Evolutionary conservation across 2,329 filamentous ascomycete genomes (phyloP), one percentile per base, ranked within the genome.

Genomic region (Ophiostoma sp.): DNA sequence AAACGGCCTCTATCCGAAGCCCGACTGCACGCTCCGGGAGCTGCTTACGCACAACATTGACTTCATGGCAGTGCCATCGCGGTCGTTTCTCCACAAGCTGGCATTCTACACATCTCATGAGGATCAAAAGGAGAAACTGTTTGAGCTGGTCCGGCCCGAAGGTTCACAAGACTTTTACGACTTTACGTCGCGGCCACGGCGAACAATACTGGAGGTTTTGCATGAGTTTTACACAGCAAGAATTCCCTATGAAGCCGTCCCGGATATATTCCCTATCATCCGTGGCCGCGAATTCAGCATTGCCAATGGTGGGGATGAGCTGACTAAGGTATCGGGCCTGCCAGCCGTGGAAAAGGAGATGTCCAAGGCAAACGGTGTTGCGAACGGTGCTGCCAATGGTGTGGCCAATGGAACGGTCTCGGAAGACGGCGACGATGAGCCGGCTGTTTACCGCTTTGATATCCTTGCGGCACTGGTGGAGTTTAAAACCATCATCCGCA

Each of bases 241-340:
- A 72, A 87, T 99, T 1, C 94, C 95, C 0, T 91, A 89, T 80
- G 83, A 90, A 70, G 87, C 89, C 67, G 84, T 90, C 1, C 84
- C 91, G 11, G 87, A 89, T 69, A 83, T 94, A 20, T 89, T 99
- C 69, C 95, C 95, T 0, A 76, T 89, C 3, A 89, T 98, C 66
- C 89, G 93, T n/a, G 90, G 89, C n/a, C 86, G 95, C 6, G 91
- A 96, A 75, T 99, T 97, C 77, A 97, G 94, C 78, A 94, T 98
- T 72, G 92, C 93, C 44, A 95, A 91, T 20, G 52, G 67, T 7
- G 41, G 67, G 3, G 39, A 65, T 23, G 62, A 39, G 20, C 35
- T 62, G 11, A 62, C 27, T 7, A 62, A 33, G 27, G 13, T 33
- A 27, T 27, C 23, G 1, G 5, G 11, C 17, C 4, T 17, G 27